phyloP scores from a whole-genome alignment of 2,329 filamentous ascomycete genomes.

The Hypoxylon sp. region DNA sequence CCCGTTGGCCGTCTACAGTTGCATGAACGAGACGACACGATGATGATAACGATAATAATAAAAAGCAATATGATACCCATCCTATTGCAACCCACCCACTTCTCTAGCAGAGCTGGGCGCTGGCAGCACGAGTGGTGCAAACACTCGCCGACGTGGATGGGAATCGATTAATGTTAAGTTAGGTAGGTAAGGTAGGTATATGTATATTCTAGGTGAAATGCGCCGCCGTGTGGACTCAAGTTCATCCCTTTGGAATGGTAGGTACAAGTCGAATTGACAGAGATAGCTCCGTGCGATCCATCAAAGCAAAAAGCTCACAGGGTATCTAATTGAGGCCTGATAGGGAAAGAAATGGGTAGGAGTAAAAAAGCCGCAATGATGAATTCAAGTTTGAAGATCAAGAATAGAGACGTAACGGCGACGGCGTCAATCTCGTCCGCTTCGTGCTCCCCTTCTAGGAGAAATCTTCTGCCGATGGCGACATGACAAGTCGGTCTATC shows the following conservation, averaged over 20 bases:
- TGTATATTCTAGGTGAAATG: constrained; percentile 23
- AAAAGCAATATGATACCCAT: constrained; percentile 14
- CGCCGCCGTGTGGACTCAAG: constrained; percentile 14
- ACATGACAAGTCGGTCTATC: constrained; percentile 56
- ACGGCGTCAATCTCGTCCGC: constrained; percentile 38
- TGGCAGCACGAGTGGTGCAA: not conserved
- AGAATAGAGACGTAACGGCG: constrained; percentile 36
- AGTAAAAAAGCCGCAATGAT: constrained; percentile 7
- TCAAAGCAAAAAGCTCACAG: constrained; percentile 32
- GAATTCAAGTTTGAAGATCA: constrained; percentile 29
- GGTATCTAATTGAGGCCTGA: constrained; percentile 40
- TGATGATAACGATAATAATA: constrained; percentile 13
- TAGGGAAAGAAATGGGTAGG: constrained; percentile 18
- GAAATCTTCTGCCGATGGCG: constrained; percentile 60
- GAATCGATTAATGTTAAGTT: constrained; percentile 28
- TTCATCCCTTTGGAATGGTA: constrained; percentile 9
- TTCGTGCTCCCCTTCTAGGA: constrained; percentile 50
- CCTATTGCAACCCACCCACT: constrained; percentile 1
- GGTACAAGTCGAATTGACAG: constrained; percentile 28
- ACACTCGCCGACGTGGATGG: not conserved
- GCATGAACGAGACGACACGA: constrained; percentile 14
- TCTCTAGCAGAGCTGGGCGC: not conserved
- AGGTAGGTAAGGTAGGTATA: constrained; percentile 17
- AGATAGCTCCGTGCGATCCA: constrained; percentile 20
- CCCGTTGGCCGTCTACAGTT: constrained; percentile 20